Evolutionary conservation across 306 rosid species (phyloP).

Genomic region (Gynostemma pentaphyllum): DNA sequence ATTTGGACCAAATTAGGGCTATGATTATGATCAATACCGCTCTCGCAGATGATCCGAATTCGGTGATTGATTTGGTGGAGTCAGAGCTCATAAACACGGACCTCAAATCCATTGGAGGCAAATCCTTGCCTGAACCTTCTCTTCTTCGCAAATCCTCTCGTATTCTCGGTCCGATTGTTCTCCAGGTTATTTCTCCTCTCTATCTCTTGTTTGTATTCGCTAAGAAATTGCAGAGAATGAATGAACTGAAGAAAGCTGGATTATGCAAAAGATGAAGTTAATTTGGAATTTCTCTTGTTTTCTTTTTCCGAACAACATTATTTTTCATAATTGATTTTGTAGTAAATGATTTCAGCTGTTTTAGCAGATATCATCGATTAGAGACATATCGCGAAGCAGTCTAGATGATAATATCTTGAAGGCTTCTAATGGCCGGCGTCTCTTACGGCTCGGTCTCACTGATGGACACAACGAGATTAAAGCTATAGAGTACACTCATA

Average conservation of each 20-base stretch:
- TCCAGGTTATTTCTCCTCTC: constrained; percentile 40
- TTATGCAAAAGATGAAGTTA: background rate
- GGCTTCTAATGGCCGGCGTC: constrained; percentile 38
- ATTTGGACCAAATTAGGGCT: constrained; percentile 34
- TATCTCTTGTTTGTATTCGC: background rate
- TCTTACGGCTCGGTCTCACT: constrained; percentile 53
- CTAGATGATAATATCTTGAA: constrained; percentile 34
- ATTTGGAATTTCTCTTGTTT: background rate
- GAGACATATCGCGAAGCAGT: constrained; percentile 51
- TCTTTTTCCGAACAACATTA: background rate
- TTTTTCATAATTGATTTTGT: constrained; percentile 1
- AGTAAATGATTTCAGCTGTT: constrained; percentile 8
- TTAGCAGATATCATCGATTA: constrained; percentile 58
- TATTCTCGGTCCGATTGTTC: constrained; percentile 61
- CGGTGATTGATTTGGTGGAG: constrained; percentile 33
- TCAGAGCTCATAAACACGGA: constrained; percentile 63
- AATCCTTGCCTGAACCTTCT: constrained; percentile 52
- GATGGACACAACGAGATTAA: constrained; percentile 75
- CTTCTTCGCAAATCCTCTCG: constrained; percentile 39
- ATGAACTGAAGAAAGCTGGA: no score
- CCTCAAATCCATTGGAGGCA: constrained; percentile 48
- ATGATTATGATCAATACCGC: constrained; percentile 36
- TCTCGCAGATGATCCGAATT: constrained; percentile 32
- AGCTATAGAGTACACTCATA: constrained; percentile 55
- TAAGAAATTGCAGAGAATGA: background rate